Evolutionary conservation across 176 grass and related monocot species (phyloP), one percentile per base, ranked within the genome.

Genomic region (Zizania latifolia): DNA sequence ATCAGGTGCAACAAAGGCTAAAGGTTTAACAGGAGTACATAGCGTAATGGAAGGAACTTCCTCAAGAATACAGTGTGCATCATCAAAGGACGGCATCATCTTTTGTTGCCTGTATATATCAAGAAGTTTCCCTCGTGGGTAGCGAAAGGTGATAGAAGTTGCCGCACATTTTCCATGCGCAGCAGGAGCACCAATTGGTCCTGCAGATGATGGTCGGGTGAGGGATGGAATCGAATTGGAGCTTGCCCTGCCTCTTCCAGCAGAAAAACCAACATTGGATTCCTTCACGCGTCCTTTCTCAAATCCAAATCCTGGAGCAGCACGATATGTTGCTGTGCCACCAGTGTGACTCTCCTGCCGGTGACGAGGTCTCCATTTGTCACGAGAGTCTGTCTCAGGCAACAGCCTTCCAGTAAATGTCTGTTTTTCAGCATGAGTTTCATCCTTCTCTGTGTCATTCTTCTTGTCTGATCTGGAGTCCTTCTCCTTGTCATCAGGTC

Each of bases 291-390:
- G 89, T 29, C 80, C 89, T 89, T 88, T 92, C 67, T 92, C 90
- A 12, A 87, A 86, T 41, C 96, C 92, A 82, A 95, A 99, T 50
- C 96, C 96, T 45, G 96, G 96, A 68, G 92, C 96, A 74, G 84
- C 92, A 45, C 92, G 96, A 64, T 87, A 66, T 3, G 80, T 81
- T 48, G 86, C 74, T 21, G 87, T 87, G 26, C 78, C 87, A 43
- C 80, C 70, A 63, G 82, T 55, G 45, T 87, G 84, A 31, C 43
- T 66, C 75, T 99, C 96, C 55, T 95, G 96, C 34, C 96, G 89
- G 82, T 99, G 96, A 34, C 96, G 89, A 78, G 96, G 96, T 26
- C 92, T 93, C 96, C 96, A 99, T 81, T 99, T 99, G 86, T 99
- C 96, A 84, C 92, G 92, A 32, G 96, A 99, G 69, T 99, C 96